Conservation (phyloP, 2,329 filamentous ascomycete genomes). For the Xylariaceae sp. region DNA sequence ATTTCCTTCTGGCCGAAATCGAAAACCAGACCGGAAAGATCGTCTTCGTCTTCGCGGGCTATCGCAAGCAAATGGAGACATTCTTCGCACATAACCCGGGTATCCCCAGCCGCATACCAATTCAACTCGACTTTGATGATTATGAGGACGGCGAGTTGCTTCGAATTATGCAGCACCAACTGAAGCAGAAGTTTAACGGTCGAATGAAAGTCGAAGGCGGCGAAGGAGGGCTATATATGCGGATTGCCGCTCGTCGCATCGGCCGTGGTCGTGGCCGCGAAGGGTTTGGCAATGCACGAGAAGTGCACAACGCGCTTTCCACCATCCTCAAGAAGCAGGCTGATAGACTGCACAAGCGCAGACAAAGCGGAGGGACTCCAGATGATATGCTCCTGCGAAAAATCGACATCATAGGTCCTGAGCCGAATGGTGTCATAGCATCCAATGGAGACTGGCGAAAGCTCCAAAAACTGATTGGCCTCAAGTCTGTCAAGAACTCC, state of each 20-base stretch:
- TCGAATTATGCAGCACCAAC: slow-evolving; percentile 50
- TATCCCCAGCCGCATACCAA: slow-evolving; percentile 62
- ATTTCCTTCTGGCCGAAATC: slow-evolving; percentile 66
- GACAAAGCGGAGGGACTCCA: slow-evolving; percentile 32
- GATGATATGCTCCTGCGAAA: slow-evolving; percentile 51
- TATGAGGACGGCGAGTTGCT: slow-evolving; percentile 62
- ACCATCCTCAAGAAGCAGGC: slow-evolving; percentile 55
- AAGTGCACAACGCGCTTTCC: slow-evolving; percentile 57
- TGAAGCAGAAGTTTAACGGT: slow-evolving; percentile 49
- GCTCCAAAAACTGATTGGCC: slow-evolving; percentile 23
- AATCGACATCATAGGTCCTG: slow-evolving; percentile 17
- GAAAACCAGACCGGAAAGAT: slow-evolving; percentile 67
- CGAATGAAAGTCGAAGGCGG: slow-evolving; percentile 58
- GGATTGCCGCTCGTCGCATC: slow-evolving; percentile 23
- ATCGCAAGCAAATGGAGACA: slow-evolving; percentile 67
- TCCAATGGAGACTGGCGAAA: slow-evolving; percentile 30
- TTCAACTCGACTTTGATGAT: slow-evolving; percentile 61
- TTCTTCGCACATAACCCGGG: slow-evolving; percentile 73
- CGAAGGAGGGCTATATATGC: slow-evolving; percentile 52
- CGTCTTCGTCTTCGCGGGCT: slow-evolving; percentile 68
- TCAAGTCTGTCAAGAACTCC: slow-evolving; percentile 31
- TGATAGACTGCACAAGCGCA: slow-evolving; percentile 39
- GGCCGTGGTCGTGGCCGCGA: slow-evolving; percentile 49
- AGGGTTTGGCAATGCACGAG: slow-evolving; percentile 67
- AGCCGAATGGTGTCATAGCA: slow-evolving; percentile 33